These are phyloP conservation scores for Claviceps monticola DNA, from an alignment of 2,329 filamentous ascomycete genomes.

Conservation along the genomic window DNA sequence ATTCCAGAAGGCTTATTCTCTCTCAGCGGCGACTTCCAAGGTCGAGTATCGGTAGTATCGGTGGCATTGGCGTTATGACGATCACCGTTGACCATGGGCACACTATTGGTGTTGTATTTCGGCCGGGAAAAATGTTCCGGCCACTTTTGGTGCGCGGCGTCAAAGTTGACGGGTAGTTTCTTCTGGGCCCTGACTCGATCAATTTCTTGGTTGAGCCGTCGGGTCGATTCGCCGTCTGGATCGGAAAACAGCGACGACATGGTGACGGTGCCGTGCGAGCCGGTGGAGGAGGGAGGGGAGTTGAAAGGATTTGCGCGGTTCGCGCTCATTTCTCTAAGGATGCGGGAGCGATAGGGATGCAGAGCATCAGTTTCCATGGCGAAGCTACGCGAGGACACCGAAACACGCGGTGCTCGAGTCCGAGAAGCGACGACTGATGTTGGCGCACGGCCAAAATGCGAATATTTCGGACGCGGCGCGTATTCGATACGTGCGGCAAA, in stretches of 20 bases:
- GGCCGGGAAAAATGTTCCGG: slow-evolving; percentile 35
- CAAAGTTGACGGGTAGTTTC: slow-evolving; percentile 29
- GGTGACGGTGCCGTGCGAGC: slow-evolving; percentile 42
- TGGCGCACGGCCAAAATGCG: slow-evolving; percentile 4
- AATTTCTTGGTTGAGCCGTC: slow-evolving; percentile 34
- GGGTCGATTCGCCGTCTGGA: slow-evolving; percentile 40
- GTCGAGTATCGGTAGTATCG: slow-evolving; percentile 21
- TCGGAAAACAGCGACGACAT: slow-evolving; percentile 38
- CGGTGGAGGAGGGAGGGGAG: slow-evolving; percentile 43
- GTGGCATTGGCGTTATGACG: not conserved
- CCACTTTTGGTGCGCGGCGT: slow-evolving; percentile 35
- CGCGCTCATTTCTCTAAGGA: slow-evolving; percentile 37
- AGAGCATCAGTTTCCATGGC: slow-evolving; percentile 28
- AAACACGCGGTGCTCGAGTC: slow-evolving; percentile 11
- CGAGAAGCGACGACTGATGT: slow-evolving; percentile 9
- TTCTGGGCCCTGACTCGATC: slow-evolving; percentile 26
- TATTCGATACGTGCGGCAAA: not conserved
- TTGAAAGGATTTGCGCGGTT: slow-evolving; percentile 43
- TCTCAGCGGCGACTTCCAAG: slow-evolving; percentile 24
- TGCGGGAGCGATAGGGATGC: slow-evolving; percentile 31
- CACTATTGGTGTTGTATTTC: slow-evolving; percentile 16
- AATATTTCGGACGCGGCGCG: not conserved
- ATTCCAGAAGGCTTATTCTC: slow-evolving; percentile 30
- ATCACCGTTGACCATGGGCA: slow-evolving; percentile 14
- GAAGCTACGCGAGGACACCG: slow-evolving; percentile 10